phyloP scores from a whole-genome alignment of 106 monocot species.

The Dioscorea alata region DNA sequence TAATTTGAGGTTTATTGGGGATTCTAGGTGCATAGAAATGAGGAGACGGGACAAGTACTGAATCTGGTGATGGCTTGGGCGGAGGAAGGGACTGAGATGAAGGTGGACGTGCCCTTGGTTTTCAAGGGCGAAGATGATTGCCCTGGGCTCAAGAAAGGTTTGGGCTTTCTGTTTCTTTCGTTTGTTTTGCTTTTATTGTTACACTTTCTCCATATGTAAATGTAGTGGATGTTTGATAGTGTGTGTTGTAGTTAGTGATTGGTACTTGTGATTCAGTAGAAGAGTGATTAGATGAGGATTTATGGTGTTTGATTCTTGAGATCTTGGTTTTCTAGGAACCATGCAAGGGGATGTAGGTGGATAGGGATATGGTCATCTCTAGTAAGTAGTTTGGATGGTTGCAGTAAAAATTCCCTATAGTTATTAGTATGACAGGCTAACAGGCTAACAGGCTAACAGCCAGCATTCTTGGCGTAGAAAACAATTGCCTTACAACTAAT shows the following conservation, averaged over 20 bases:
- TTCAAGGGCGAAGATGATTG: conserved; percentile 69
- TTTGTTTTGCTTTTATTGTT: not conserved
- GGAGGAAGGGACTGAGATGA: conserved; percentile 50
- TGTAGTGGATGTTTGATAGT: not conserved
- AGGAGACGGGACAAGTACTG: conserved; percentile 57
- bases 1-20: not conserved
- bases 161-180: not conserved
- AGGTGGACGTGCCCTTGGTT: conserved; percentile 64
- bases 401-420: too few species aligned
- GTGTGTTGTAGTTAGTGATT: not conserved
- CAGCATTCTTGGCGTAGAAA: too few species aligned
- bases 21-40: conserved; percentile 62
- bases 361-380: too few species aligned
- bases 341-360: too few species aligned
- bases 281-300: not conserved
- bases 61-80: conserved; percentile 85
- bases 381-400: too few species aligned
- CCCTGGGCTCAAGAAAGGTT: conserved; percentile 80
- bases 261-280: not conserved
- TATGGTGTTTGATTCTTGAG: not conserved
- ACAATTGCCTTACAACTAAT: too few species aligned
- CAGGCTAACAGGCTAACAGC: too few species aligned
- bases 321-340: not conserved
- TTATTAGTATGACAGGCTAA: too few species aligned
- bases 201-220: not conserved